phyloP scores from a whole-genome alignment of 1,284 basidiomycete species.

The Xanthoconium separans region DNA sequence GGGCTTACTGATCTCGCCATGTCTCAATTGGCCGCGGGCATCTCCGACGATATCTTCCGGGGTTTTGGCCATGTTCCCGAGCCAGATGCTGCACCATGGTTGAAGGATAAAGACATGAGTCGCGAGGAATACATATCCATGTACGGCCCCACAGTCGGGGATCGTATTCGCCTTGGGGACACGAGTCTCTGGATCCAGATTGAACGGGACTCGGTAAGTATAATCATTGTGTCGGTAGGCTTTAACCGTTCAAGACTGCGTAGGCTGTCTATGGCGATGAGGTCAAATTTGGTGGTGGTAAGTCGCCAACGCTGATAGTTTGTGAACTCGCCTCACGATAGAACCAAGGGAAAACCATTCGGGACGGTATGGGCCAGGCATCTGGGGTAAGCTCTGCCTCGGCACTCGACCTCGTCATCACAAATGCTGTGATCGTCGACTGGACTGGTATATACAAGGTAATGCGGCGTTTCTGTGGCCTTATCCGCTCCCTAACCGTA shows the following conservation, averaged over 20 bases:
- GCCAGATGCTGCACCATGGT: slow-evolving; percentile 51
- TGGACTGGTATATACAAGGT: slow-evolving; percentile 96
- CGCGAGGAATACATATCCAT: slow-evolving; percentile 65
- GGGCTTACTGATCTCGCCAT: slow-evolving; percentile 58
- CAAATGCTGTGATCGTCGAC: slow-evolving; percentile 93
- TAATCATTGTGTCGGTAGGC: slow-evolving; percentile 17
- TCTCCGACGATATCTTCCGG: slow-evolving; percentile 19
- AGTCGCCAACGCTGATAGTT: background rate
- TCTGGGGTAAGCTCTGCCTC: slow-evolving; percentile 48
- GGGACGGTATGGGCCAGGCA: slow-evolving; percentile 97
- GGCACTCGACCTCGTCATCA: slow-evolving; percentile 89
- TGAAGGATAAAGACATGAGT: slow-evolving; percentile 46
- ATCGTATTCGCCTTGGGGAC: slow-evolving; percentile 87
- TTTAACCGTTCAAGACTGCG: background rate
- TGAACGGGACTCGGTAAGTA: slow-evolving; percentile 68
- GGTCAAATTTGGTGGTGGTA: slow-evolving; percentile 96
- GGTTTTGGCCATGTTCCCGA: slow-evolving; percentile 67
- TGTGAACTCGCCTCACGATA: slow-evolving; percentile 4
- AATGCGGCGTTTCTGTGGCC: background rate
- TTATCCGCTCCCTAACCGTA: background rate
- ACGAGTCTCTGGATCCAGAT: slow-evolving; percentile 92
- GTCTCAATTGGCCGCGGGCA: slow-evolving; percentile 20
- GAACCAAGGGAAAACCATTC: slow-evolving; percentile 76
- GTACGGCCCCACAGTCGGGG: slow-evolving; percentile 82
- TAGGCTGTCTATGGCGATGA: slow-evolving; percentile 90